Evolutionary conservation across 805 yeast species (phyloP), one percentile per base, ranked within the genome.

Genomic region (Helenozyma rhizophorensis): DNA sequence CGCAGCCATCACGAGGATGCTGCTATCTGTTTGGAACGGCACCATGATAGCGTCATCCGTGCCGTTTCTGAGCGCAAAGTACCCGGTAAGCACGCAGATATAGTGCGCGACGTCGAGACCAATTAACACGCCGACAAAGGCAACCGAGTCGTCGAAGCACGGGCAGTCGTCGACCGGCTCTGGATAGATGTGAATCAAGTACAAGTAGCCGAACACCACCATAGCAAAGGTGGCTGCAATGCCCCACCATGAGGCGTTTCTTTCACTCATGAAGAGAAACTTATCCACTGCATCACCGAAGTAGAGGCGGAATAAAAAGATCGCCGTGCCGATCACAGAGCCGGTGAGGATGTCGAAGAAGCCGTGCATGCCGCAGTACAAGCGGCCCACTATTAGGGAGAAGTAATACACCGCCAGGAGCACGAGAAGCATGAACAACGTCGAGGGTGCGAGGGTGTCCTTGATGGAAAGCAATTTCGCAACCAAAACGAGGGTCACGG

Each of bases 311-410:
- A 71, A 49, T n/a, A 66, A 27, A 40, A 74, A 75, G 22, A 82
- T 65, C 0, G 60, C 23, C 0, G 62, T 30, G 0, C 98, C 98
- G 12, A 87, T 60, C 0, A 72, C 1, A 0, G 75, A 60, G 5
- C 98, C 98, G 13, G 74, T 53, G 0, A 61, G 31, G 3, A 93
- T 68, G 54, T 93, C 98, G 14, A 83, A 58, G 39, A 84, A 73
- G 2, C 98, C 97, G 60, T 93, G 98, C 98, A 90, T 90, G 3
- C 98, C 98, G 56, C 96, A 88, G 61, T 93, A 90, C 8, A 90
- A 51, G 35, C 98, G 68, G 12, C 98, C 98, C 39, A 77, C 54
- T 1, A 84, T 72, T 39, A 93, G 64, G 6, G 88, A 76, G 23
- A 68, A 38, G 49, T 77, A 78, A 54, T 88, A 88, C 14, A 74